Base-by-base conservation (phyloP, 768 basidiomycete species). In the Rubroboletus satanas region DNA sequence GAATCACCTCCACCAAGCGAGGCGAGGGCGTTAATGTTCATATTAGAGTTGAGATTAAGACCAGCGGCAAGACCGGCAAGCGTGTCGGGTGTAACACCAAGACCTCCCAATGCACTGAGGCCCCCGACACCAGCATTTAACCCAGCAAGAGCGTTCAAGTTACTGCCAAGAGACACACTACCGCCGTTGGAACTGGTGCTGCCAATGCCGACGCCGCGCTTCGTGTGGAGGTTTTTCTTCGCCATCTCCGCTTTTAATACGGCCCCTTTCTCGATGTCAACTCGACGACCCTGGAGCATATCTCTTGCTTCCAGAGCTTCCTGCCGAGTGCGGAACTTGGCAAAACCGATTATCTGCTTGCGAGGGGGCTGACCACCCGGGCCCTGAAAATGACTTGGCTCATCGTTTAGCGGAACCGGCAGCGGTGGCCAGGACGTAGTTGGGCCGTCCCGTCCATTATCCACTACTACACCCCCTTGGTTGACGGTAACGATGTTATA, bases 181-280 rank as follows among this genome's bases (percentile, higher is more conserved):
- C 71, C 71, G 53, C 67, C 58, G 35, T 62, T 64, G 12, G 68
- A 59, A 23, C 53, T 57, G 9, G 60, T 62, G 35, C 75, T 75
- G 18, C 83, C 76, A 6, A 83, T 83, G n/a, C 90, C 90, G 23
- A 93, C 85, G 3, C 90, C 90, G 37, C 92, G 79, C 75, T 96
- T 97, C 18, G 94, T 96, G 66, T 99, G 96, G 37, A 99, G 73
- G 66, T 99, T 98, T 82, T 99, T 99, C 83, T 98, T 98, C 18
- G 97, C 97, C 95, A 99, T 98, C 74, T 98, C 97, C 21, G 96
- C 97, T 71, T 98, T 98, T 37, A 99, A 71, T 3, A 94, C 87
- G 1, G 91, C 85, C 14, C 93, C 93, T 64, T 93, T 93, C 71
- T 98, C 90, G 32, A 90, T 83, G 64, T 98, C 97, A 35, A 98